phyloP scores from a whole-genome alignment of 495 filamentous ascomycete species.

The Darksidea phi region DNA sequence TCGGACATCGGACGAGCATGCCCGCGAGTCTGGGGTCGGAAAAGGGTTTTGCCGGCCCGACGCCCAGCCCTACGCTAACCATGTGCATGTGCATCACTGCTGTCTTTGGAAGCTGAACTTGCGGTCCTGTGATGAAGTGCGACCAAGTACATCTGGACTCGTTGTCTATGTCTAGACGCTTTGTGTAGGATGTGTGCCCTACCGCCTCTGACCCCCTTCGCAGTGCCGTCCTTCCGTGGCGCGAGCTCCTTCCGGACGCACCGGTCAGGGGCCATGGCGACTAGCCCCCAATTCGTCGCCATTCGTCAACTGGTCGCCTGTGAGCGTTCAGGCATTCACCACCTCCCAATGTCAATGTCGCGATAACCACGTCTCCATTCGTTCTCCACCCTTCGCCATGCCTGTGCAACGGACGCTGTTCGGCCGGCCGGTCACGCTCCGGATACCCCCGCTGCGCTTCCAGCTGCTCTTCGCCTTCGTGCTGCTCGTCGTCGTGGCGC shows the following conservation, averaged over 20 bases:
- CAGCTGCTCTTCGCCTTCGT: constrained; percentile 36
- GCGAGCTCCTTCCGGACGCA: background rate
- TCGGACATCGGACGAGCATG: constrained; percentile 7
- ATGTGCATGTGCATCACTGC: no score
- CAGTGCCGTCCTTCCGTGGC: constrained; percentile 2
- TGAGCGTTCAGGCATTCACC: background rate
- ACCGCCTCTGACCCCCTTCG: no score
- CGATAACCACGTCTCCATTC: background rate
- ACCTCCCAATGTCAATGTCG: background rate
- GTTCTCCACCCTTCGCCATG: constrained; percentile 41
- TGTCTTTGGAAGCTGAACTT: no score
- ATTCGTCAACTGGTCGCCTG: no score
- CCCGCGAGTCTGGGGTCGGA: constrained; percentile 18
- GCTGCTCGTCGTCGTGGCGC: background rate
- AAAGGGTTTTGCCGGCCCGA: constrained; percentile 1
- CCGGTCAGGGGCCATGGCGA: background rate
- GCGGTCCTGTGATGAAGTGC: no score
- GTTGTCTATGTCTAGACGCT: no score
- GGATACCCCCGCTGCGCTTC: constrained; percentile 39
- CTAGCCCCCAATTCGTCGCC: background rate
- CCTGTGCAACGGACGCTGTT: constrained; percentile 51
- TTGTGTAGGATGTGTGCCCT: no score
- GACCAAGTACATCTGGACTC: no score
- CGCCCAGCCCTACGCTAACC: constrained; percentile 1
- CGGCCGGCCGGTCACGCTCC: constrained; percentile 41